Base-by-base conservation (phyloP, 129 eudicot genomes). In the Centaurea solstitialis region DNA sequence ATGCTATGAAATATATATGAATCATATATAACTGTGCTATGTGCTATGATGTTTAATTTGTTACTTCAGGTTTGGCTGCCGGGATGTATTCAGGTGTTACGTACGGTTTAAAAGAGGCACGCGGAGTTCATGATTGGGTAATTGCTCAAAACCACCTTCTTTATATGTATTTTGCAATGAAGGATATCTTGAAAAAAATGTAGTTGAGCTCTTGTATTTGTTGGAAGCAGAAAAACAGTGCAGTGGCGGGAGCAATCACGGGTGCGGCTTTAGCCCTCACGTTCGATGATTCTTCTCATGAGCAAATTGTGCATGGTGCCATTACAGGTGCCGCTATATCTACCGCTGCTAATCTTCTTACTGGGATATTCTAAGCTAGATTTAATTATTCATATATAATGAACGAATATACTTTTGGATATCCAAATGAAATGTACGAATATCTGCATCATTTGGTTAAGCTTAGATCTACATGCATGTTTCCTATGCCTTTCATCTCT, bases 101-200 rank as follows among this genome's bases (percentile, higher is more conserved):
- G 4, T 94, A 94, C 69, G 98, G 97, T 64, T 82, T 92, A 28
- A 90, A 86, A 81, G 98, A 92, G 89, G 87, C 97, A 1, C 94
- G 96, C 0, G 98, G 98, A 37, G 92, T 89, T 76, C 98, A 94
- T 73, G 98, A 94, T 74, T 94, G 98, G 97, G 98, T 94, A 88
- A 73, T 35, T 18, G 15, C 45, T 57, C 12, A 39, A 39, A 35
- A 66, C 17, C 3, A 5, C 10, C 7, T 0, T 21, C 7, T 24
- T 13, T 37, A 37, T 26, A 26, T n/a, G n/a, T n/a, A n/a, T n/a
- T n/a, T n/a, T n/a, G n/a, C n/a, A n/a, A n/a, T n/a, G n/a, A n/a
- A n/a, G n/a, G n/a, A n/a, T n/a, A n/a, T n/a, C n/a, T n/a, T n/a
- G n/a, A n/a, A n/a, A n/a, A n/a, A n/a, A n/a, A n/a, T n/a, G n/a